phyloP scores from a whole-genome alignment of 306 rosid genomes.

The Prunus kanzakura region DNA sequence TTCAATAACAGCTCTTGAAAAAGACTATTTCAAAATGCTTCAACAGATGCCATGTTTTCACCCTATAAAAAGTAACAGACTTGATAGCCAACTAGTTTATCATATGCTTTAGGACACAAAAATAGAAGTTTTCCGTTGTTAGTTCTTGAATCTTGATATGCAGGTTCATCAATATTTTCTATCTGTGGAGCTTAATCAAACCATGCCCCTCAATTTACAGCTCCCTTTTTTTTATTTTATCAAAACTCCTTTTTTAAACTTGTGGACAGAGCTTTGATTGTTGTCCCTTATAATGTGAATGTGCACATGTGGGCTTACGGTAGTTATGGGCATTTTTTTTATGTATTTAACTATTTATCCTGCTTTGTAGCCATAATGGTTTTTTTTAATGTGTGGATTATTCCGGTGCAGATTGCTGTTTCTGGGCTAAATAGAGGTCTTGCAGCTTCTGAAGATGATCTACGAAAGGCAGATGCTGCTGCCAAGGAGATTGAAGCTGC shows the following conservation, averaged over 20 bases:
- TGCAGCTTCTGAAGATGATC: slow-evolving; percentile 81
- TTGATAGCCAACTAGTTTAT: neutral
- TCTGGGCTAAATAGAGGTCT: slow-evolving; percentile 95
- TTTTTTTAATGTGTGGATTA: slow-evolving; percentile 9
- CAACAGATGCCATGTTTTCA: neutral
- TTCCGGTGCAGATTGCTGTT: slow-evolving; percentile 63
- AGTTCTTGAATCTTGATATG: neutral
- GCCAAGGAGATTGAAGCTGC: slow-evolving; percentile 81
- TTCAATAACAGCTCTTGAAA: neutral
- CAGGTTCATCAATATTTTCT: neutral
- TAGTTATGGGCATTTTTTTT: neutral
- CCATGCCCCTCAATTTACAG: neutral
- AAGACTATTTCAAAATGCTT: neutral
- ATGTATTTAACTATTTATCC: neutral
- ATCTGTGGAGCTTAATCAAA: neutral
- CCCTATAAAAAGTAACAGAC: neutral
- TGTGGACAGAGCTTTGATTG: neutral
- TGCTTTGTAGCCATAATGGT: neutral
- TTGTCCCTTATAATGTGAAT: neutral
- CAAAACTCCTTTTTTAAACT: neutral
- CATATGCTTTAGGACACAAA: neutral
- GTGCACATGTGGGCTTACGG: neutral
- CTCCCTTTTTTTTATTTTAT: neutral
- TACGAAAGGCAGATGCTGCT: slow-evolving; percentile 72
- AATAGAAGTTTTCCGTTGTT: neutral